Evolutionary conservation across 2,329 filamentous ascomycete species (phyloP).

Genomic region (Fusarium tanahbumbuense): DNA sequence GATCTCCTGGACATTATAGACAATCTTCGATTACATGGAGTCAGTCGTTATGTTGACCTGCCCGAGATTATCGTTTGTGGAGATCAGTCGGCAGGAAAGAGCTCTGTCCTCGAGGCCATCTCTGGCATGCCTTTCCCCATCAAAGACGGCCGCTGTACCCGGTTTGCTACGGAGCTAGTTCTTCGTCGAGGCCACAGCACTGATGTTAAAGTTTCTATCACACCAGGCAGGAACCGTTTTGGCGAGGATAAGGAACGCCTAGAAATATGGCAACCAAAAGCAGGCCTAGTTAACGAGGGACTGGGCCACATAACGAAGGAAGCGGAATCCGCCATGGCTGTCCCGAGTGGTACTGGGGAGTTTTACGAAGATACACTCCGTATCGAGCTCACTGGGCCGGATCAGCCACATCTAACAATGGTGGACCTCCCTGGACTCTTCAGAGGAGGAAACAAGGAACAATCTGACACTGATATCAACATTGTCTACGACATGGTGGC

Average conservation of each 20-base stretch:
- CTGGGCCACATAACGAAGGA: constrained; percentile 52
- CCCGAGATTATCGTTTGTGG: constrained; percentile 67
- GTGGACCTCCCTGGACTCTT: constrained; percentile 69
- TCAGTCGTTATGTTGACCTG: constrained; percentile 53
- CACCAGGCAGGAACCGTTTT: constrained; percentile 31
- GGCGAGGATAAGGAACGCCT: background rate
- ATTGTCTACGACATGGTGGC: constrained; percentile 62
- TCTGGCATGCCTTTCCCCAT: constrained; percentile 70
- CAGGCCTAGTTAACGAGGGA: constrained; percentile 27
- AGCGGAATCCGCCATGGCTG: too few species aligned
- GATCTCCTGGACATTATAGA: constrained; percentile 51
- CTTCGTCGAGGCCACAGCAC: constrained; percentile 55
- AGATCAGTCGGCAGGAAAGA: constrained; percentile 72
- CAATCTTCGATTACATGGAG: constrained; percentile 50
- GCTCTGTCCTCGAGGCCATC: constrained; percentile 72
- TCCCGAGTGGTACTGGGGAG: constrained; percentile 46
- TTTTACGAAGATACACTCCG: constrained; percentile 62
- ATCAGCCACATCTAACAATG: constrained; percentile 66
- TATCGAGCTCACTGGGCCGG: constrained; percentile 62
- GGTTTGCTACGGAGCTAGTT: constrained; percentile 71
- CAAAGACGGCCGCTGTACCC: constrained; percentile 69
- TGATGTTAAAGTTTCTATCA: constrained; percentile 51
- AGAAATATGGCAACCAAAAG: constrained; percentile 32
- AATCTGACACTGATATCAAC: constrained; percentile 58
- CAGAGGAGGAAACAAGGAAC: constrained; percentile 55